These are phyloP conservation scores for Theobroma grandiflorum DNA, from an alignment of 441 rosid species.

Conservation along the genomic window DNA sequence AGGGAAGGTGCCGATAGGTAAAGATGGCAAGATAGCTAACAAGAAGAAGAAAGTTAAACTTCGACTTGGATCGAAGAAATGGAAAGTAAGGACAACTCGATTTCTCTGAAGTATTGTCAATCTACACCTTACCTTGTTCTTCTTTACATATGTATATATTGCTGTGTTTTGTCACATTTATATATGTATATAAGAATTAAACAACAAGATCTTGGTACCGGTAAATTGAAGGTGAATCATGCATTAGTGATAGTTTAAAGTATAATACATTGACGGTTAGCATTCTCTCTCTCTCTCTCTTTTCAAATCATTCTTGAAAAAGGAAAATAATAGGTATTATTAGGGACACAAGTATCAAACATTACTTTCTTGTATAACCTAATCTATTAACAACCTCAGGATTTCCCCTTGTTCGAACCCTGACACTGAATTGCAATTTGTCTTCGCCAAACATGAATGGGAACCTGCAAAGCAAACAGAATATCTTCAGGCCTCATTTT, in stretches of 20 bases:
- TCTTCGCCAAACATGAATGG: constrained; percentile 64
- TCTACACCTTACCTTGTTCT: background rate
- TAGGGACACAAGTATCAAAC: background rate
- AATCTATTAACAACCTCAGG: constrained; percentile 1
- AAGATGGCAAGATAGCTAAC: constrained; percentile 49
- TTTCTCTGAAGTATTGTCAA: background rate
- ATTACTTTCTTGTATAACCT: background rate
- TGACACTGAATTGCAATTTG: constrained; percentile 46
- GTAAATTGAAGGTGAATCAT: background rate
- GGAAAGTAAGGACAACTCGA: constrained; percentile 25
- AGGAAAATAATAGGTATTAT: background rate
- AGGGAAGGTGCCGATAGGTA: constrained; percentile 42
- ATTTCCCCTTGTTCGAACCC: constrained; percentile 40
- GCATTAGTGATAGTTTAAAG: background rate
- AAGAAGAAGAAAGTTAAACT: constrained; percentile 59
- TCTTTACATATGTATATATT: background rate
- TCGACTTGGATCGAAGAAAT: constrained; percentile 34
- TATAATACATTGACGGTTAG: background rate
- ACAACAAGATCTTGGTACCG: background rate
- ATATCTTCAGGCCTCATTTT: background rate
- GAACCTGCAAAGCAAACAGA: constrained; percentile 45
- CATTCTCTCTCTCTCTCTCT: background rate
- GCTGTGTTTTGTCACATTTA: background rate
- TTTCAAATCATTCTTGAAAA: background rate
- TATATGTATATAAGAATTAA: too few relatives aligned